Evolutionary conservation across 805 yeast genomes (phyloP).

Genomic region (Candida verbasci): DNA sequence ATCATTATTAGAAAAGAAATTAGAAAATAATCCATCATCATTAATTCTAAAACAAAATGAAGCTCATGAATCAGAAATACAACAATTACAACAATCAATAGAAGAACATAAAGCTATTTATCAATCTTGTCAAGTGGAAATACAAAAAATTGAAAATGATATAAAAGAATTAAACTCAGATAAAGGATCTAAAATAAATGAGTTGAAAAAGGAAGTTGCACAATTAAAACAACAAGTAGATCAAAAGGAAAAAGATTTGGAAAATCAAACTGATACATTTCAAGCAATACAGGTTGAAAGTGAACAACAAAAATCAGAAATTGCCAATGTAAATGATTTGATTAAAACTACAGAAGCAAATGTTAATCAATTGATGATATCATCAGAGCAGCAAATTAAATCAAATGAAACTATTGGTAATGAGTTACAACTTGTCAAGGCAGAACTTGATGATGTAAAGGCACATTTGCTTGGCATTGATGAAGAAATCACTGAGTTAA

Average conservation of each 20-base stretch:
- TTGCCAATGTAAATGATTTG: constrained; percentile 41
- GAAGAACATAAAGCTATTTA: constrained; percentile 27
- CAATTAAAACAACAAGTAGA: constrained; percentile 29
- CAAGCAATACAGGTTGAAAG: constrained; percentile 65
- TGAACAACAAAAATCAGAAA: constrained; percentile 63
- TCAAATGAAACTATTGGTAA: constrained; percentile 15
- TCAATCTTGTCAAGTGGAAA: constrained; percentile 35
- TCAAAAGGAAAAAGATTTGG: constrained; percentile 37
- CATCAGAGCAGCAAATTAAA: constrained; percentile 6
- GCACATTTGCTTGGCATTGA: constrained; percentile 61
- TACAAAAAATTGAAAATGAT: constrained; percentile 60
- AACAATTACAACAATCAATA: constrained; percentile 34
- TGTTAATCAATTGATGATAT: constrained; percentile 24
- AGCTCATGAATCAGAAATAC: constrained; percentile 43
- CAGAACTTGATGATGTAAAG: constrained; percentile 49
- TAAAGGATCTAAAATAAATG: constrained; percentile 74
- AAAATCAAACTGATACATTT: constrained; percentile 45
- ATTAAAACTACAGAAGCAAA: constrained; percentile 29
- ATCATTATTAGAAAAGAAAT: constrained; percentile 48
- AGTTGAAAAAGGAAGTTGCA: constrained; percentile 52
- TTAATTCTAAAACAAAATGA: constrained; percentile 49
- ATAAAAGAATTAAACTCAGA: constrained; percentile 76
- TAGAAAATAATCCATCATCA: constrained; percentile 54
- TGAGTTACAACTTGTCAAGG: constrained; percentile 15
- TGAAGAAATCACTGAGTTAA: constrained; percentile 69